Percentiles rank a stretch among this genome's conserved stretches.
Evolutionary conservation across 257 asterid genomes (phyloP).

Genomic region (Asclepias syriaca): DNA sequence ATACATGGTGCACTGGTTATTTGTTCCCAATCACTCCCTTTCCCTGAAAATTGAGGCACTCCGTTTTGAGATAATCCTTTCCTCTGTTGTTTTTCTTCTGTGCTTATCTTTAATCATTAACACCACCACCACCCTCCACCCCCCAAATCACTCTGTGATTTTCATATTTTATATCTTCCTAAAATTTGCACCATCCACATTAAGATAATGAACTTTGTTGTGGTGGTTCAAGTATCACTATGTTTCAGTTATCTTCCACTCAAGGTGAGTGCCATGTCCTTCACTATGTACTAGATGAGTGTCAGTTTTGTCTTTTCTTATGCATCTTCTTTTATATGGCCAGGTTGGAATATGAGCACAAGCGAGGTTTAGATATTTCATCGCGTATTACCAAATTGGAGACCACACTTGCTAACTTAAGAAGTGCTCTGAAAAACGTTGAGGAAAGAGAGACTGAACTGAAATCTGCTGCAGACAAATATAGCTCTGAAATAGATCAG

Average conservation of each 20-base stretch:
- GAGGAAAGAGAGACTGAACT: conserved; percentile 56
- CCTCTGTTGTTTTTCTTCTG: not conserved
- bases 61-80: not conserved
- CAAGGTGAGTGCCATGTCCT: not conserved
- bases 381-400: conserved; percentile 81
- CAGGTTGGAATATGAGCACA: conserved; percentile 94
- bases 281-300: conserved; percentile 7
- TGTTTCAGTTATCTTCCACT: not conserved
- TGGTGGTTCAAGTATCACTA: not conserved
- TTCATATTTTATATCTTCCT: not conserved
- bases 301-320: not conserved
- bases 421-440: conserved; percentile 48
- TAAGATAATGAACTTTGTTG: not conserved
- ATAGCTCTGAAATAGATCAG: conserved; percentile 55
- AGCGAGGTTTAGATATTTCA: conserved; percentile 58
- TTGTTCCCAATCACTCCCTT: not conserved
- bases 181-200: not conserved
- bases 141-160: not conserved
- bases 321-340: conserved; percentile 23
- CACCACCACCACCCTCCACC: no score
- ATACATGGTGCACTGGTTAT: not conserved
- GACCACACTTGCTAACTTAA: conserved; percentile 48
- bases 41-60: not conserved
- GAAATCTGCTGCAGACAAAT: conserved; percentile 57
- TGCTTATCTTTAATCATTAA: not conserved